Evolutionary conservation across 306 rosid genomes (phyloP), one percentile per base, ranked within the genome.

Genomic region (Psophocarpus tetragonolobus): DNA sequence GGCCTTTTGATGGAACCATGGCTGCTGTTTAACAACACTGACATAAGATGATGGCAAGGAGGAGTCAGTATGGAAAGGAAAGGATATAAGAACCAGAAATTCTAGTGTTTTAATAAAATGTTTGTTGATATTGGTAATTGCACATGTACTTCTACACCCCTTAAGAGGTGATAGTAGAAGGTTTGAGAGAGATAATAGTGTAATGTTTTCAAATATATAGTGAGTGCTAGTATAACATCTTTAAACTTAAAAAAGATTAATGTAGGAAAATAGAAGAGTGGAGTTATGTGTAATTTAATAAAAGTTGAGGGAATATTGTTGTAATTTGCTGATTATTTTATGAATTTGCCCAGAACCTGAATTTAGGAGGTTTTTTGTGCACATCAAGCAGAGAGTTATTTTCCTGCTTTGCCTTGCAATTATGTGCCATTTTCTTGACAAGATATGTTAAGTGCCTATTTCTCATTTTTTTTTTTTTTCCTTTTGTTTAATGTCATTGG

Each of bases 341-440:
- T 68, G 6, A 64, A 33, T 39, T 54, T 8, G 35, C 23, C 36
- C 4, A 18, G 15, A 15, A 33, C 33, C 56, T 57, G 36, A 44
- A 57, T 53, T 30, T 57, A n/a, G 18, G 53, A 48, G 54, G 65
- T 42, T 77, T 26, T 72, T 6, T 64, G n/a, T 64, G 71, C 45
- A 56, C 72, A 73, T 36, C 38, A 38, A 39, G 62, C 12, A 53
- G 36, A 44, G 42, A 32, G 71, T 76, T 69, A 15, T 56, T 61
- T 42, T 8, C 47, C 42, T 53, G 70, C 61, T 4, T 75, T 58
- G 14, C 38, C 65, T 76, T 80, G 44, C 39, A 42, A 39, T 75
- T 67, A 63, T 11, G n/a, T 62, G 38, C 12, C 48, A 20, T 62
- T 39, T 83, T 64, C 50, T 6, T 11, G 47, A 26, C 53, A 80